Base-by-base conservation (phyloP, 495 filamentous ascomycete genomes). In the Xylaria grammica region DNA sequence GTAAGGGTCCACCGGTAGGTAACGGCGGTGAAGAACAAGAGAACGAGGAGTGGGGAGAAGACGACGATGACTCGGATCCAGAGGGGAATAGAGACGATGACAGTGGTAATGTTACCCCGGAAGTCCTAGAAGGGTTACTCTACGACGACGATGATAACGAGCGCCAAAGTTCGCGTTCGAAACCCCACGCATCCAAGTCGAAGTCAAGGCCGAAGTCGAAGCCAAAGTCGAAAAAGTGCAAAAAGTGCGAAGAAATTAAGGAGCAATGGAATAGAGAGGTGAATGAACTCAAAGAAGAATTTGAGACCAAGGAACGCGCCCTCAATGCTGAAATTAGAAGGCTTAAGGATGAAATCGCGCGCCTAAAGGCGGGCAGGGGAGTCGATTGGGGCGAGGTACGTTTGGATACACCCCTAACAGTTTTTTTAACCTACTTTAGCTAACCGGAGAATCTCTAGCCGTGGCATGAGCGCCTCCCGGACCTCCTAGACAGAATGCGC, bases 401-500 rank as follows among this genome's bases (percentile, higher is more conserved):
- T 62, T 38, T 42, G 0, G 2, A 38, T 54, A 4, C 8, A 34
- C 22, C 4, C n/a, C 42, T 20, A 36, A 8, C 0, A 26, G 2
- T 29, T 0, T 24, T 29, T 34, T n/a, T n/a, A n/a, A 45, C 1
- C 17, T n/a, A 0, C 1, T 29, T 44, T 20, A 10, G 36, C 49
- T 62, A 3, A 62, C 38, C 3, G 19, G 1, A 4, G 32, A 34
- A 30, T 24, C n/a, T 40, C 38, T 42, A 62, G 60, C 60, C 60
- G 20, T 62, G 49, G 49, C 36, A 17, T 17, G 1, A 8, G 20
- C 13, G 32, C 10, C 49, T 62, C 44, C 22, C n/a, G 13, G 11
- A 22, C 1, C 8, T 53, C 1, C 29, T 50, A 7, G 1, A 11
- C 9, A 11, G 6, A 1, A 5, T 51, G 8, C 46, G 34, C 9